Percentiles rank a stretch among this genome's conserved stretches.
Conservation (phyloP, 495 filamentous ascomycete genomes). For the Lasiosphaeria hispida region DNA sequence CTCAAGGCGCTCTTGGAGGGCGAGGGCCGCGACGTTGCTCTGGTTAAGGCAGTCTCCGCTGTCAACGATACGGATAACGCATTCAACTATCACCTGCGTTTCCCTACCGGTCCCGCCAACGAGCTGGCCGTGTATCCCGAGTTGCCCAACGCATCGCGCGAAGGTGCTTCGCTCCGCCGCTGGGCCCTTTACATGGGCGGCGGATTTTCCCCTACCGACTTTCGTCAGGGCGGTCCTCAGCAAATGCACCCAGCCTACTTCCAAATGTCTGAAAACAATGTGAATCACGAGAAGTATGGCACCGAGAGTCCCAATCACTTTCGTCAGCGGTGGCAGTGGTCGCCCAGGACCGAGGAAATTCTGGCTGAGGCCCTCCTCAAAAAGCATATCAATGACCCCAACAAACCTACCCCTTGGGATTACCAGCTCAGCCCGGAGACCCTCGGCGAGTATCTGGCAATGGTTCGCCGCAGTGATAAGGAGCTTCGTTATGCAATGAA, state of each 20-base stretch:
- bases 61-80: neutral
- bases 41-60: neutral
- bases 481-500: no score
- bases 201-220: conserved; percentile 1
- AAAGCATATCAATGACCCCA: no score
- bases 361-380: neutral
- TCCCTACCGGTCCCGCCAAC: neutral
- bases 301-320: neutral
- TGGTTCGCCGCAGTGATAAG: no score
- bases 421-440: no score
- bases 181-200: neutral
- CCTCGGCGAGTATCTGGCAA: no score
- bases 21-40: neutral
- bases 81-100: neutral
- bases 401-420: no score
- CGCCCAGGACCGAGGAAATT: neutral
- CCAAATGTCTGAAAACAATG: neutral
- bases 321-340: neutral
- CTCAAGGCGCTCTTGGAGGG: neutral
- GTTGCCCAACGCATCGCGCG: neutral
- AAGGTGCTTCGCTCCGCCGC: neutral
- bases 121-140: neutral
- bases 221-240: conserved; percentile 22
- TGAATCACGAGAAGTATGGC: neutral
- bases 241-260: neutral